Evolutionary conservation across 1,284 basidiomycete genomes (phyloP).

Genomic region (Cutaneotrichosporon sp.): DNA sequence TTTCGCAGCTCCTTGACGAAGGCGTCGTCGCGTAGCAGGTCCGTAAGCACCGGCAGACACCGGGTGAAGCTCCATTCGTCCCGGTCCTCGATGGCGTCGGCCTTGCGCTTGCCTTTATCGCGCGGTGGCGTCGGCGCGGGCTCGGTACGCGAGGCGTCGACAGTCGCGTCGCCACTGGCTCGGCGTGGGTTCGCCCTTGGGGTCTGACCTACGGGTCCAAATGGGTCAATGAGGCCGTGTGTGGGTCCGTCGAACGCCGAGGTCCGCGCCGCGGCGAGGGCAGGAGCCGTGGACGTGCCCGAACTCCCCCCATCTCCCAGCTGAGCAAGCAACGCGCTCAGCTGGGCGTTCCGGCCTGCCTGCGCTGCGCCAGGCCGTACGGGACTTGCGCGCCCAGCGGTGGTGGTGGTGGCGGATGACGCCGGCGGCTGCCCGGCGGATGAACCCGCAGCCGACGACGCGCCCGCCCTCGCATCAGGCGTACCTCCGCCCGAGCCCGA

Average conservation of each 20-base stretch:
- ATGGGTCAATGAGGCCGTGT: slow-evolving; percentile 31
- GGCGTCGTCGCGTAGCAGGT: slow-evolving; percentile 30
- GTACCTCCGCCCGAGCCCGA: too few relatives aligned
- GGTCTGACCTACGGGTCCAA: slow-evolving; percentile 30
- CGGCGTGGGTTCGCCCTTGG: too few relatives aligned
- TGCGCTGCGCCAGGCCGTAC: neutral
- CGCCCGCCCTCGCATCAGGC: neutral
- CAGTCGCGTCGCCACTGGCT: neutral
- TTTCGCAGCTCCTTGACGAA: slow-evolving; percentile 37
- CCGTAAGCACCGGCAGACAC: slow-evolving; percentile 33
- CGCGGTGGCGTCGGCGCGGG: neutral
- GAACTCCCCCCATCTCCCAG: neutral
- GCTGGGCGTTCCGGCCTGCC: neutral
- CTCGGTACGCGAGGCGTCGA: neutral
- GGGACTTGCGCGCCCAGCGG: too few relatives aligned
- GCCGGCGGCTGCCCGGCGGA: neutral
- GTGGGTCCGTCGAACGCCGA: slow-evolving; percentile 15
- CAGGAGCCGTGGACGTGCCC: neutral
- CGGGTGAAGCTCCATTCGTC: slow-evolving; percentile 25
- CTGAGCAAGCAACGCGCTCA: slow-evolving; percentile 13
- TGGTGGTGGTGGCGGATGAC: too few relatives aligned
- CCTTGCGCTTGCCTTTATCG: slow-evolving; percentile 15
- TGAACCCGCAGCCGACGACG: neutral
- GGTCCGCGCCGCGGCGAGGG: slow-evolving; percentile 1
- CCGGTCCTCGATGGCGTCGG: slow-evolving; percentile 8